phyloP scores from a whole-genome alignment of 352 stramenopile species.

The Globisporangium iwayamae region DNA sequence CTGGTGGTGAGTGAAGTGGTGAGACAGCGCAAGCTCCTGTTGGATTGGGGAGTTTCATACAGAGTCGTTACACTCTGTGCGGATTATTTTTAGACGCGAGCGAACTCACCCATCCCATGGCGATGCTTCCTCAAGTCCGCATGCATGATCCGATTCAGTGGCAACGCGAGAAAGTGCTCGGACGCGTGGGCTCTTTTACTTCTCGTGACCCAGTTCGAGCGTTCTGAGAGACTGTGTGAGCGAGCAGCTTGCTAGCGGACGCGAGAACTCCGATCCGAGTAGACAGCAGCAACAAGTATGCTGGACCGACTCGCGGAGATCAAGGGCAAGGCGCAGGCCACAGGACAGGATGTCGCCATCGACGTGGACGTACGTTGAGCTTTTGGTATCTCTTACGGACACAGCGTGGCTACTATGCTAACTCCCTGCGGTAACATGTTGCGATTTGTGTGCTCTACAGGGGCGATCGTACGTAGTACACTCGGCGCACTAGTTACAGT shows the following conservation, averaged over 20 bases:
- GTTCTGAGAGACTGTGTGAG: neutral
- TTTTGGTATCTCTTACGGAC: neutral
- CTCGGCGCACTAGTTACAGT: no score
- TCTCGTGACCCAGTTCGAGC: no score
- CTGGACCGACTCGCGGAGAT: conserved; percentile 72
- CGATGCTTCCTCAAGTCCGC: no score
- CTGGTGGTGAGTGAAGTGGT: no score
- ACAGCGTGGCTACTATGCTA: neutral
- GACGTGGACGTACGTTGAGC: conserved; percentile 48
- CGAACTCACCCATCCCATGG: no score
- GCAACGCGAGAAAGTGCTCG: neutral
- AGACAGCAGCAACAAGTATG: conserved; percentile 27
- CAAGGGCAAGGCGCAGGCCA: conserved; percentile 40
- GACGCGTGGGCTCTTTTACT: no score
- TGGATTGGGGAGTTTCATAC: no score
- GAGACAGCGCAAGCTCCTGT: no score
- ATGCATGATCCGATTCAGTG: no score
- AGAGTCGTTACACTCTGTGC: no score
- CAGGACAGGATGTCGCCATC: conserved; percentile 42
- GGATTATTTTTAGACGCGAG: neutral
- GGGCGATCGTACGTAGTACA: no score
- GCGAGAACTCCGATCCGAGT: neutral
- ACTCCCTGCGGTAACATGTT: neutral
- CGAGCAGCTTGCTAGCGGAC: neutral
- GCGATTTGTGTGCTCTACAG: neutral